Conservation (phyloP, 1,284 basidiomycete species). For the Acaromyces ingoldii region DNA sequence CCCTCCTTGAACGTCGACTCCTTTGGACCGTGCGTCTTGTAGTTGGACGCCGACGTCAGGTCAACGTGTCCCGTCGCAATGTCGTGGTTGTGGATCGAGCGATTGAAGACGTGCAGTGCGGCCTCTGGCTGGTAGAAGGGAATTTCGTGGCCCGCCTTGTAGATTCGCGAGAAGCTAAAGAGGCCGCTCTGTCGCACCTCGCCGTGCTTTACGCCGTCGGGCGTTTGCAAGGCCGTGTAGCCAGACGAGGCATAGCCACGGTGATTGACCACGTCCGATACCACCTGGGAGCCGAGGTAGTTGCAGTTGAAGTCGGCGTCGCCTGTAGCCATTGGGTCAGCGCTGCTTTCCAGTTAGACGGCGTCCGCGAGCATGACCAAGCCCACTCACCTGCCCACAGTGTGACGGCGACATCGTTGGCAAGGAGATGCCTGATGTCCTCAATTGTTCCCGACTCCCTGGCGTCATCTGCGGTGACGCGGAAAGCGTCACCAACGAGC, state of each 20-base stretch:
- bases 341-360: too few species aligned
- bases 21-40: slow-evolving; percentile 8
- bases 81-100: slow-evolving; percentile 21
- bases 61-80: slow-evolving; percentile 20
- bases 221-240: slow-evolving; percentile 18
- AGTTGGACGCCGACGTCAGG: background rate
- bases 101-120: slow-evolving; percentile 23
- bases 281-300: slow-evolving; percentile 23
- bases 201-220: slow-evolving; percentile 15
- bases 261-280: slow-evolving; percentile 22
- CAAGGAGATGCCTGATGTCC: slow-evolving; percentile 21
- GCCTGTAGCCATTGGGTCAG: too few species aligned
- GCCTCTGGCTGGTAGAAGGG: slow-evolving; percentile 37
- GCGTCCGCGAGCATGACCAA: too few species aligned
- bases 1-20: slow-evolving; percentile 22
- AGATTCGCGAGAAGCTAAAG: slow-evolving; percentile 31
- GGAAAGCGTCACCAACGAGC: slow-evolving; percentile 19
- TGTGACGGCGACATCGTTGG: slow-evolving; percentile 23
- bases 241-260: slow-evolving; percentile 21
- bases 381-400: slow-evolving; percentile 29
- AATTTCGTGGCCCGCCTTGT: slow-evolving; percentile 34
- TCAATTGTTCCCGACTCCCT: slow-evolving; percentile 23
- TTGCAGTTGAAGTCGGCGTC: slow-evolving; percentile 42
- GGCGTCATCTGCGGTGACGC: slow-evolving; percentile 27
- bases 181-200: slow-evolving; percentile 28